These are phyloP conservation scores for Cytidiella melzeri DNA, from an alignment of 768 basidiomycete species.

Conservation along the genomic window DNA sequence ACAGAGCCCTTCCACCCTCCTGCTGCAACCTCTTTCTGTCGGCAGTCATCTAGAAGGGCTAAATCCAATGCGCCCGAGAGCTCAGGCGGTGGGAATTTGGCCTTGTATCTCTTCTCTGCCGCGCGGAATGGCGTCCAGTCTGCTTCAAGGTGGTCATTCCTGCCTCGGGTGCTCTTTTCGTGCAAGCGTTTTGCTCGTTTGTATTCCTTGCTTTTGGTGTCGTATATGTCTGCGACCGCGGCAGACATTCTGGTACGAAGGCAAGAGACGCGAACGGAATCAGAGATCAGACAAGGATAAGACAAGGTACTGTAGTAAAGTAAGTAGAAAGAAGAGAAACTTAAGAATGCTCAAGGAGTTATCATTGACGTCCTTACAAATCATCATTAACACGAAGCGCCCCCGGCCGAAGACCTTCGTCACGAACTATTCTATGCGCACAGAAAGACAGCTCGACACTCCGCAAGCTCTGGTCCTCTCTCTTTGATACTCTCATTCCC, in stretches of 20 bases:
- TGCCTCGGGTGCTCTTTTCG: slow-evolving; percentile 53
- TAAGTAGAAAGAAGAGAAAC: background rate
- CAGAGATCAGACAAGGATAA: background rate
- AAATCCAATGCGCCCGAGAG: slow-evolving; percentile 66
- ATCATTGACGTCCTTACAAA: background rate
- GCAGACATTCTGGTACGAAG: background rate
- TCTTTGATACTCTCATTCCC: background rate
- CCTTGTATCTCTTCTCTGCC: slow-evolving; percentile 77
- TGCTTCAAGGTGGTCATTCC: slow-evolving; percentile 35
- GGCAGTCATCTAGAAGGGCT: slow-evolving; percentile 36
- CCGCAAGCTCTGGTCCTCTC: background rate
- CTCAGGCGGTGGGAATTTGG: slow-evolving; percentile 73
- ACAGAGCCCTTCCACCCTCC: slow-evolving; percentile 45
- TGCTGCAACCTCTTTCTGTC: slow-evolving; percentile 35
- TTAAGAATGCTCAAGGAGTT: background rate
- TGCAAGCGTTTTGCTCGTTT: slow-evolving; percentile 54
- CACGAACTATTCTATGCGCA: background rate
- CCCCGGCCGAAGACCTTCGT: background rate
- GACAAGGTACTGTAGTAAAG: background rate
- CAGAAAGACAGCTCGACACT: background rate
- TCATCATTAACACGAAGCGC: background rate
- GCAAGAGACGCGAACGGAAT: background rate
- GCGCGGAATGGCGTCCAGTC: slow-evolving; percentile 73
- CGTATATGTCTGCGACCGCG: slow-evolving; percentile 21
- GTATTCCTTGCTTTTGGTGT: slow-evolving; percentile 46